phyloP scores from a whole-genome alignment of 2,329 filamentous ascomycete genomes.

The Phaeosphaeriaceae sp. region DNA sequence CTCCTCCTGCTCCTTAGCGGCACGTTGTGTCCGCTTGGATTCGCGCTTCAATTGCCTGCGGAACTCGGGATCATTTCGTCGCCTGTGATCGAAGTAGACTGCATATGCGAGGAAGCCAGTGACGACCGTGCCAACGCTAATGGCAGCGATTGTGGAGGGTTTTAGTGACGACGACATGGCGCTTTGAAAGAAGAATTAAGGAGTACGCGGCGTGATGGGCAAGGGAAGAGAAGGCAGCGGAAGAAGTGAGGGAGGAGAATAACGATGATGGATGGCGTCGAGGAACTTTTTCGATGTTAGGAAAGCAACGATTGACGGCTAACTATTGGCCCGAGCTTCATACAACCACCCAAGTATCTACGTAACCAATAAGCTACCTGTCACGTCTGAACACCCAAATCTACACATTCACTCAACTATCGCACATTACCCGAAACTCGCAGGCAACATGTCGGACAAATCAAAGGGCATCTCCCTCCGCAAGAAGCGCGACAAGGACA shows the following conservation, averaged over 20 bases:
- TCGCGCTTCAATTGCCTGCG: slow-evolving; percentile 72
- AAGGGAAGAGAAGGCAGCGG: slow-evolving; percentile 11
- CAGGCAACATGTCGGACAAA: slow-evolving; percentile 55
- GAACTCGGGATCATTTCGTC: slow-evolving; percentile 68
- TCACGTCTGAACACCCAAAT: slow-evolving; percentile 4
- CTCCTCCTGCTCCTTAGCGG: slow-evolving; percentile 74
- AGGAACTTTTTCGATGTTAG: slow-evolving; percentile 35
- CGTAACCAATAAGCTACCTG: slow-evolving; percentile 8
- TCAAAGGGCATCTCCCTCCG: slow-evolving; percentile 66
- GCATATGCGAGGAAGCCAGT: slow-evolving; percentile 68
- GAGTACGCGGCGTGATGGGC: slow-evolving; percentile 1
- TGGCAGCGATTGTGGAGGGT: slow-evolving; percentile 64
- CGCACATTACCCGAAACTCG: slow-evolving; percentile 6
- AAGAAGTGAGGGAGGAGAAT: slow-evolving; percentile 3
- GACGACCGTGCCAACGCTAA: slow-evolving; percentile 64
- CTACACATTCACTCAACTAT: background rate
- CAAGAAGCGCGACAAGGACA: slow-evolving; percentile 64
- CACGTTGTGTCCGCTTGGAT: slow-evolving; percentile 73
- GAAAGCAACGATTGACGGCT: slow-evolving; percentile 25
- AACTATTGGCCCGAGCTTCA: slow-evolving; percentile 32
- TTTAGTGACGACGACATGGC: slow-evolving; percentile 53
- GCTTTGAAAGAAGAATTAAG: slow-evolving; percentile 8
- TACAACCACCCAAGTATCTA: slow-evolving; percentile 13
- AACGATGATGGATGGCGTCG: slow-evolving; percentile 18
- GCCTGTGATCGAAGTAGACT: slow-evolving; percentile 70